Evolutionary conservation across 768 basidiomycete genomes (phyloP), one percentile per base, ranked within the genome.

Genomic region (Tubosaeta brunneosetosa): DNA sequence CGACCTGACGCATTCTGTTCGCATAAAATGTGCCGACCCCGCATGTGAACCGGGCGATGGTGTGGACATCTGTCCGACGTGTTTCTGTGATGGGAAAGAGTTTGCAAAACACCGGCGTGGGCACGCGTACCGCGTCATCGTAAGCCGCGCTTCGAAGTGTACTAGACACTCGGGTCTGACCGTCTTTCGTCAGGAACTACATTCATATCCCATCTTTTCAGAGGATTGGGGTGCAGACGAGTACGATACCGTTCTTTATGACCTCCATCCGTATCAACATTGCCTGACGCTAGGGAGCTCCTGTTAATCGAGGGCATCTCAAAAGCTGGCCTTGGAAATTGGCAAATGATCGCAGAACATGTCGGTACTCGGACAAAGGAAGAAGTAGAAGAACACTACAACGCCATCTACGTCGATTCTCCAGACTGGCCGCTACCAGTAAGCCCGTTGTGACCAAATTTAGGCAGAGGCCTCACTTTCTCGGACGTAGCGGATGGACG

Each of bases 191-290:
- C 66, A 94, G 94, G 94, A 97, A 74, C 80, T 94, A 62, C 92
- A 97, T 67, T 93, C 95, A 8, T 91, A 94, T 70, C 97, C 95
- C 3, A 97, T 99, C 63, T 95, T 97, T 62, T 79, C 85, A 8
- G 84, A 87, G 51, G 92, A 95, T 67, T 98, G 95, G 97, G 95
- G 94, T 36, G 95, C 94, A 9, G 95, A 98, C 69, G 95, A 99
- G 91, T 93, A 61, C 70, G 85, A 74, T 45, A 4, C 50, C 47
- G 25, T 44, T 40, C 38, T 31, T 27, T 3, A 34, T 52, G 40
- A 19, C 36, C 29, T 34, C 17, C 37, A 32, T 41, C 44, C 46
- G 36, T 38, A 11, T 50, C 46, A 47, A 57, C 54, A 7, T 45
- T 25, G 58, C 26, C 27, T 44, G 32, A 12, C 19, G 6, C 29